phyloP scores from a whole-genome alignment of 164 flowering plant species.

The Malania oleifera region DNA sequence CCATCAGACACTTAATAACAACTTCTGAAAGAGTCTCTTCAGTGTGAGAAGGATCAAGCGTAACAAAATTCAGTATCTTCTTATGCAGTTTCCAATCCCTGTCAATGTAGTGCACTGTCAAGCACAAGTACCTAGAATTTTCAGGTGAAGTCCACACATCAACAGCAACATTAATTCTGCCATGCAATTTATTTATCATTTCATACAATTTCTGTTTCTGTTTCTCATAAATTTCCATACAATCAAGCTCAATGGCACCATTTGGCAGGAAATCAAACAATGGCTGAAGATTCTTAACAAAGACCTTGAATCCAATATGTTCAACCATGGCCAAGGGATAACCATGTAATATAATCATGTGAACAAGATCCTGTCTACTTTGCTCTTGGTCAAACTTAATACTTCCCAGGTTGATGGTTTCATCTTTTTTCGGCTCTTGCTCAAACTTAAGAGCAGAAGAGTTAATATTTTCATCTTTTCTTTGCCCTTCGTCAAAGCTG shows the following conservation, averaged over 20 bases:
- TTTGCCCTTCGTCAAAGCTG: conserved; percentile 44
- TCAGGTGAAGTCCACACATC: conserved; percentile 62
- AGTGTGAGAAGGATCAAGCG: conserved; percentile 47
- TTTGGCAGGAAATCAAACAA: conserved; percentile 47
- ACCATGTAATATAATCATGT: conserved; percentile 84
- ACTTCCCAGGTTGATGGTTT: conserved; percentile 30
- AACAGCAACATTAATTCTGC: conserved; percentile 57
- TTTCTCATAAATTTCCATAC: conserved; percentile 54
- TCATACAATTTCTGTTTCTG: conserved; percentile 69
- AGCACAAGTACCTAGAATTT: conserved; percentile 40
- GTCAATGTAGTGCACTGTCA: conserved; percentile 69
- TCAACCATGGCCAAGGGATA: conserved; percentile 83
- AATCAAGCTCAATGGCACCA: conserved; percentile 39
- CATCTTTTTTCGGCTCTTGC: conserved; percentile 43
- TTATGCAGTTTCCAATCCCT: conserved; percentile 60
- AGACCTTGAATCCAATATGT: conserved; percentile 65
- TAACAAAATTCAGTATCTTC: conserved; percentile 55
- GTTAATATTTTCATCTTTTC: conserved; percentile 32
- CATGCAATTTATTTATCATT: conserved; percentile 40
- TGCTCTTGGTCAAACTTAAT: conserved; percentile 57
- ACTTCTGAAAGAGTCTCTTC: conserved; percentile 56
- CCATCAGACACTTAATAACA: conserved; percentile 45
- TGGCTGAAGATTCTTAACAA: conserved; percentile 80
- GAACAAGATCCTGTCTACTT: conserved; percentile 68
- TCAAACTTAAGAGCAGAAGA: conserved; percentile 36